Percentiles rank a stretch among this genome's conserved stretches.
Evolutionary conservation across 768 basidiomycete genomes (phyloP).

Genomic region (Pleurotus pulmonarius): DNA sequence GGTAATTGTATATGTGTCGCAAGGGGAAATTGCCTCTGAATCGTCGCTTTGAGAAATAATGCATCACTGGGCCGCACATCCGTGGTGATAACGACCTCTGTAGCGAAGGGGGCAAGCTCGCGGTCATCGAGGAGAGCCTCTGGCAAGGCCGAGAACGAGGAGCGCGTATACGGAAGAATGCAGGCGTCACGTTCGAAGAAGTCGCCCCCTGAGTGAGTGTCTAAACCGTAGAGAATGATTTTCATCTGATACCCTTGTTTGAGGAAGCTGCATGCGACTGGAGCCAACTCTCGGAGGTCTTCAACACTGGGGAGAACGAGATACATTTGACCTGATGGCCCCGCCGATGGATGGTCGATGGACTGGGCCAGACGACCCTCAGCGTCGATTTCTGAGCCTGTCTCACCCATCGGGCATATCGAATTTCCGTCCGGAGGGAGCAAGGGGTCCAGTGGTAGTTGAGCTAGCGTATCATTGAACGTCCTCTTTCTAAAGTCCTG

Average conservation of each 20-base stretch:
- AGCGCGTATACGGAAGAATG: background rate
- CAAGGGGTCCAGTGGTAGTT: no score
- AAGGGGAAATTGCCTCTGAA: slow-evolving; percentile 16
- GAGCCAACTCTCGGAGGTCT: background rate
- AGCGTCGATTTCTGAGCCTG: no score
- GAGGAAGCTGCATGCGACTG: slow-evolving; percentile 8
- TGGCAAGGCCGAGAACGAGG: background rate
- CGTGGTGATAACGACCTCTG: background rate
- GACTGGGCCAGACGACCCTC: no score
- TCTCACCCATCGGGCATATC: no score
- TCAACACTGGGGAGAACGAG: slow-evolving; percentile 5
- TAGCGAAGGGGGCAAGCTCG: background rate
- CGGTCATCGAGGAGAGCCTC: no score
- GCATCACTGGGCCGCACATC: slow-evolving; percentile 4
- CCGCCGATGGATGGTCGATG: background rate
- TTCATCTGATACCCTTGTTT: slow-evolving; percentile 1
- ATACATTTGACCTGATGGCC: slow-evolving; percentile 5
- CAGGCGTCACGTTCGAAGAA: background rate
- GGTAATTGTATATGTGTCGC: slow-evolving; percentile 41
- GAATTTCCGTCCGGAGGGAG: no score
- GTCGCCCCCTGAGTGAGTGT: background rate
- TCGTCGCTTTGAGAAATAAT: slow-evolving; percentile 10
- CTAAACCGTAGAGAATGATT: slow-evolving; percentile 2
- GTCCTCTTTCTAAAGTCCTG: background rate
- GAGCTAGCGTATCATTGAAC: no score